Evolutionary conservation across 306 rosid species (phyloP).

Genomic region (Luffa acutangula): DNA sequence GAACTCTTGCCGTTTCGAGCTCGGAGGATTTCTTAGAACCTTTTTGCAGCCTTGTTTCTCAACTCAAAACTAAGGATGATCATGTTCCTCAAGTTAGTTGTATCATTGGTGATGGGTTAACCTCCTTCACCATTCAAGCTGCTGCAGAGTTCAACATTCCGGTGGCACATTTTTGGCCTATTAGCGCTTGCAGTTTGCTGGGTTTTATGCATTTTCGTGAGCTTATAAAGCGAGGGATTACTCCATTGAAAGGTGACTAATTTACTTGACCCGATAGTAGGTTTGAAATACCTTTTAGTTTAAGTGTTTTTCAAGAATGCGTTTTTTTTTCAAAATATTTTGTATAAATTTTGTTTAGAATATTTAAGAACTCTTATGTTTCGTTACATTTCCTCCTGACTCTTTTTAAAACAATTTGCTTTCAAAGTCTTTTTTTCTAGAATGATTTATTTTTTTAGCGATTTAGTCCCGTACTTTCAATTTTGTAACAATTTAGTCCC

Average conservation of each 20-base stretch:
- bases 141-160: background rate
- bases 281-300: no score
- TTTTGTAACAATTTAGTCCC: no score
- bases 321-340: no score
- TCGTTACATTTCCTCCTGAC: no score
- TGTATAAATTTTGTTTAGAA: no score
- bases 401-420: no score
- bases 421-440: no score
- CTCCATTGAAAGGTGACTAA: constrained; percentile 43
- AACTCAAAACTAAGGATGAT: constrained; percentile 12
- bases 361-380: no score
- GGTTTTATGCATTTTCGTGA: background rate
- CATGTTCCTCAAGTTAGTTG: constrained; percentile 33
- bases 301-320: no score
- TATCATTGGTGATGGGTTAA: constrained; percentile 11
- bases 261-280: no score
- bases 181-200: background rate
- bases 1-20: constrained; percentile 23
- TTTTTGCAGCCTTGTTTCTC: constrained; percentile 24
- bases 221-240: constrained; percentile 19
- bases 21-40: constrained; percentile 19
- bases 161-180: background rate
- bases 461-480: no score
- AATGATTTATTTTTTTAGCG: no score
- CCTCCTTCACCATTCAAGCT: background rate